Percentiles rank a stretch among this genome's conserved stretches.
These are phyloP conservation scores for Trichoderma sp. DNA, from an alignment of 2,329 filamentous ascomycete species.

Conservation along the genomic window DNA sequence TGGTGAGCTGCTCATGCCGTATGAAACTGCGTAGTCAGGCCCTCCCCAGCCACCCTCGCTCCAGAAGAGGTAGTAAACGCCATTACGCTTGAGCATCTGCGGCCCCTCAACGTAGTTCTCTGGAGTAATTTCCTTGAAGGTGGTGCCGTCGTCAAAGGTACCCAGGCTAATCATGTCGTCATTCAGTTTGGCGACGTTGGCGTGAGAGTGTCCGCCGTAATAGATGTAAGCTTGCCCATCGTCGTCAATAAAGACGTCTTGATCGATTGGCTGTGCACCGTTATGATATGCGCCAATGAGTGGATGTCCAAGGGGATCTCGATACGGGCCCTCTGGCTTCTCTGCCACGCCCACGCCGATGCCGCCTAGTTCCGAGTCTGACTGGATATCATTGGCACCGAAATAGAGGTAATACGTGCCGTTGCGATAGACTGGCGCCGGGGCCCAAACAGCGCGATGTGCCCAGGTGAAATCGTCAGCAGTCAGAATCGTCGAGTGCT, in stretches of 20 bases:
- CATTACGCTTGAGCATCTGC: constrained; percentile 46
- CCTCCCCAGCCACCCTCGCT: constrained; percentile 49
- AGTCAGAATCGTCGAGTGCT: constrained; percentile 43
- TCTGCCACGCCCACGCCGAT: constrained; percentile 38
- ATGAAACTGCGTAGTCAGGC: constrained; percentile 46
- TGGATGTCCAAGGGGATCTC: constrained; percentile 35
- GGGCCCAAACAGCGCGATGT: constrained; percentile 47
- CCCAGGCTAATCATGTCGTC: constrained; percentile 42
- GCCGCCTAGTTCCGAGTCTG: constrained; percentile 37
- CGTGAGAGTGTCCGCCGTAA: constrained; percentile 39
- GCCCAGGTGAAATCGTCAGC: constrained; percentile 40
- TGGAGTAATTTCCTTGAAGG: constrained; percentile 46
- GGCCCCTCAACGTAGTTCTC: constrained; percentile 36
- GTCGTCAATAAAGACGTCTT: constrained; percentile 42
- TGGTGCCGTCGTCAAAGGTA: constrained; percentile 40
- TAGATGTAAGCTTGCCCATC: constrained; percentile 44
- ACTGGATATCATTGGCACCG: constrained; percentile 47
- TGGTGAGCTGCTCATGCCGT: constrained; percentile 40
- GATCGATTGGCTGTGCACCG: constrained; percentile 47
- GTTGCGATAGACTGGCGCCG: constrained; percentile 43
- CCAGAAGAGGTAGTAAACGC: constrained; percentile 47
- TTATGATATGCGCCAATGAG: constrained; percentile 40
- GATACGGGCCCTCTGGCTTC: constrained; percentile 36
- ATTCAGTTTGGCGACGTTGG: constrained; percentile 43
- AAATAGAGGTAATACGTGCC: constrained; percentile 52